These are phyloP conservation scores for Fusarium torulosum DNA, from an alignment of 2,329 filamentous ascomycete genomes.

Conservation along the genomic window DNA sequence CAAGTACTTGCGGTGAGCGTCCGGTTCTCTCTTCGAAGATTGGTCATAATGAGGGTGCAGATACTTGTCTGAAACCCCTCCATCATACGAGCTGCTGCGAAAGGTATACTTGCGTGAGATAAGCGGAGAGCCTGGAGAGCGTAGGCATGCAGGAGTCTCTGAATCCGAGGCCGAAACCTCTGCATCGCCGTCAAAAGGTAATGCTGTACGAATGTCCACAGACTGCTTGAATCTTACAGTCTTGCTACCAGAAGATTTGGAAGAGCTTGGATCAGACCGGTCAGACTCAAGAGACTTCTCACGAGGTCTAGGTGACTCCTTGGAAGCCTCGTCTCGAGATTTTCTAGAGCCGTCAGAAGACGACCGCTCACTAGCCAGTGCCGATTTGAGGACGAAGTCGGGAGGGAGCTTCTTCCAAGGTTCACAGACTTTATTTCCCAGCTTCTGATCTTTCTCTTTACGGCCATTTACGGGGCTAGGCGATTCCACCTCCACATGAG, in stretches of 20 bases:
- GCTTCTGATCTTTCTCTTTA: not conserved
- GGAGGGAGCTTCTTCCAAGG: not conserved
- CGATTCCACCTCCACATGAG: slow-evolving; percentile 6
- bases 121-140: slow-evolving; percentile 32
- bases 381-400: slow-evolving; percentile 10
- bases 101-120: slow-evolving; percentile 15
- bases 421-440: not conserved
- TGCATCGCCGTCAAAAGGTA: slow-evolving; percentile 17
- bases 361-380: slow-evolving; percentile 10
- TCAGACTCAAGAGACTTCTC: slow-evolving; percentile 37
- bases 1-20: slow-evolving; percentile 5
- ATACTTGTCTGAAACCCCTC: not conserved
- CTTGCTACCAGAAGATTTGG: slow-evolving; percentile 44
- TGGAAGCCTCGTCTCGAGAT: not conserved
- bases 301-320: slow-evolving; percentile 4
- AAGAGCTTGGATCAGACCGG: slow-evolving; percentile 39
- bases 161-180: slow-evolving; percentile 25
- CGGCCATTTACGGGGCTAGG: not conserved
- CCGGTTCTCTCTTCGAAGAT: slow-evolving; percentile 5
- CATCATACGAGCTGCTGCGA: not conserved
- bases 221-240: slow-evolving; percentile 46
- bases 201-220: slow-evolving; percentile 36
- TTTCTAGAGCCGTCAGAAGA: slow-evolving; percentile 19
- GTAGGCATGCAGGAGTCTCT: slow-evolving; percentile 8
- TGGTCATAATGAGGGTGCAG: slow-evolving; percentile 25